Conservation (phyloP, 176 grass and related monocot species). For the Echinochloa phyllopogon region DNA sequence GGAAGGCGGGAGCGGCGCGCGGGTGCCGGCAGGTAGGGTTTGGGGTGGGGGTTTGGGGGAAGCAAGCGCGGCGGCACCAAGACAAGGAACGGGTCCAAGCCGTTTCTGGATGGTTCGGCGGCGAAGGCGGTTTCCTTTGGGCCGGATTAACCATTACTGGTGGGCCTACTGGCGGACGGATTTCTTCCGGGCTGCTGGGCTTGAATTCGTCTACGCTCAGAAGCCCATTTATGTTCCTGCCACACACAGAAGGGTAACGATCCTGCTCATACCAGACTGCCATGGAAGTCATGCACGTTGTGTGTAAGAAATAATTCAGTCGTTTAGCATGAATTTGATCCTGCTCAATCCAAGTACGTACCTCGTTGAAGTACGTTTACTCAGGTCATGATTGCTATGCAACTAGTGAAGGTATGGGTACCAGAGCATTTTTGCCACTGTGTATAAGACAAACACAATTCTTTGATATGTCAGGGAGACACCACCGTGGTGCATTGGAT, state of each 20-base stretch:
- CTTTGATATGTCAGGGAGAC: too few species aligned
- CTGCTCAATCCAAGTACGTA: too few species aligned
- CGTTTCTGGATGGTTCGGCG: constrained; percentile 3
- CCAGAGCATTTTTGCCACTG: not conserved
- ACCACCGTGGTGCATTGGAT: not conserved
- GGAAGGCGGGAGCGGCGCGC: not conserved
- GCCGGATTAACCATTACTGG: not conserved
- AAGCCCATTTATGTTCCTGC: too few species aligned
- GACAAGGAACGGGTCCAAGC: not conserved
- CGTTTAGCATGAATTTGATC: too few species aligned
- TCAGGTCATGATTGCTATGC: not conserved
- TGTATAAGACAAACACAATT: not conserved
- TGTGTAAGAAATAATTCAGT: too few species aligned
- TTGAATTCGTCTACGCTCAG: not conserved
- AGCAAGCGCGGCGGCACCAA: not conserved
- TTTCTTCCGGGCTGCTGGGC: not conserved
- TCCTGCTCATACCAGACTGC: too few species aligned
- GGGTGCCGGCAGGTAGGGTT: constrained; percentile 36
- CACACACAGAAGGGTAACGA: too few species aligned
- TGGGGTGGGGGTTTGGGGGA: constrained; percentile 14
- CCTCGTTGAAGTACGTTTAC: not conserved
- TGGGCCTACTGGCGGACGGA: not conserved
- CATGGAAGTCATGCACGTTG: too few species aligned
- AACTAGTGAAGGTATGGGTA: not conserved
- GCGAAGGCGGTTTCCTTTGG: not conserved